phyloP scores from a whole-genome alignment of 2,329 filamentous ascomycete genomes.

The Botryotinia globosa region DNA sequence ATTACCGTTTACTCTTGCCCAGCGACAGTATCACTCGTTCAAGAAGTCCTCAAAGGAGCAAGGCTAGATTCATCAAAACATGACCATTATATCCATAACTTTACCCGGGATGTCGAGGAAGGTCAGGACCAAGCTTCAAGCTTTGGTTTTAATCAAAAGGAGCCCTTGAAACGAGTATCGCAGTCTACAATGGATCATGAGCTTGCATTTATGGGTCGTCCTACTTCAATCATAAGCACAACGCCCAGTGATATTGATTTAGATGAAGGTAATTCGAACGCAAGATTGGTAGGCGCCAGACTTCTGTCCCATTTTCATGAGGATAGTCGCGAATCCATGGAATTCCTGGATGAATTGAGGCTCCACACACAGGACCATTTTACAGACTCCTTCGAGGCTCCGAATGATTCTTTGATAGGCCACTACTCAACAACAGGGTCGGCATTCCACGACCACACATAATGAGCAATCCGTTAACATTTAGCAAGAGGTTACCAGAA shows the following conservation, averaged over 20 bases:
- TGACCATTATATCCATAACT: not conserved
- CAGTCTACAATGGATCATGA: not conserved
- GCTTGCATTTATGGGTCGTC: conserved; percentile 13
- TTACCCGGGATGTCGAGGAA: not conserved
- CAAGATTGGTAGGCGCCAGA: not conserved
- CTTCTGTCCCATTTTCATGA: not conserved
- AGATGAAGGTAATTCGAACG: conserved; percentile 6
- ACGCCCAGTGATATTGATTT: conserved; percentile 5
- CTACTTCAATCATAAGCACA: not conserved
- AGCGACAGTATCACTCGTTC: not conserved
- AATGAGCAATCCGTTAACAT: not conserved
- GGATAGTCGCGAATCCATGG: not conserved
- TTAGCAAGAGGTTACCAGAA: not conserved
- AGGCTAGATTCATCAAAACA: not conserved
- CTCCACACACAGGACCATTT: not conserved
- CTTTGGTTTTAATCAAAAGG: not conserved
- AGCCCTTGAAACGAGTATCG: too few species aligned
- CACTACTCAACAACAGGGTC: not conserved
- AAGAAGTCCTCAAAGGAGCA: not conserved
- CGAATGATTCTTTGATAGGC: not conserved
- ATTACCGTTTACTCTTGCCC: conserved; percentile 24
- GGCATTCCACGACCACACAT: not conserved
- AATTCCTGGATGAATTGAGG: not conserved
- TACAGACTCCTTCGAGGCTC: not conserved
- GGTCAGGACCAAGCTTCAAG: not conserved